Conservation (phyloP, 129 eudicot species). For the Flaveria linearis region DNA sequence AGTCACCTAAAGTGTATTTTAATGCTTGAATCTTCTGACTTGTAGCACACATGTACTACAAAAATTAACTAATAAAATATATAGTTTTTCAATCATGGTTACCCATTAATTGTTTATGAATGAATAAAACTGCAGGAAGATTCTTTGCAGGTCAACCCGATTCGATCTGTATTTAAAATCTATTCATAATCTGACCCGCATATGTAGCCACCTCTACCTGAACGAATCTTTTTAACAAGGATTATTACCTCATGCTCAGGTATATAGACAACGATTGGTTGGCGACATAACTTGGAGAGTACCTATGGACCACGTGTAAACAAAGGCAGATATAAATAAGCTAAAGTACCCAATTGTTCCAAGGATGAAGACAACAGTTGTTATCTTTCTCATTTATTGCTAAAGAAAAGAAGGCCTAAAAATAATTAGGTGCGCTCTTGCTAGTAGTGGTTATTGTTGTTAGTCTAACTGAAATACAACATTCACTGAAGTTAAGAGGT, state of each 20-base stretch:
- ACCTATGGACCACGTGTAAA: conserved; percentile 46
- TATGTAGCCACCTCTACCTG: not conserved
- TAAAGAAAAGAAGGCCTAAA: conserved; percentile 4
- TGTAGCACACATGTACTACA: not conserved
- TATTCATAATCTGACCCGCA: not conserved
- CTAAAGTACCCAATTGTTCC: conserved; percentile 13
- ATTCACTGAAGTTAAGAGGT: not conserved
- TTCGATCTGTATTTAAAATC: not conserved
- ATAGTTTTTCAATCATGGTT: not conserved
- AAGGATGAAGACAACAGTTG: conserved; percentile 8
- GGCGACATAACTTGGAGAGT: conserved; percentile 84
- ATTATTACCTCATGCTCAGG: conserved; percentile 79
- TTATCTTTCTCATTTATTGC: conserved; percentile 10
- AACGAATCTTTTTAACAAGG: conserved; percentile 6
- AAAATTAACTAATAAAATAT: not conserved
- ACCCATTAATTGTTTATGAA: not conserved
- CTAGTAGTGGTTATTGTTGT: not conserved
- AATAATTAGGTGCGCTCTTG: not conserved
- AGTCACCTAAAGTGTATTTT: not conserved
- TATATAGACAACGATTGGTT: conserved; percentile 83
- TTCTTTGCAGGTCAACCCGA: not conserved
- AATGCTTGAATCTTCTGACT: not conserved
- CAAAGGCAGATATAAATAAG: not conserved
- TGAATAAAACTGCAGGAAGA: not conserved
- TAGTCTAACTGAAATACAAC: too few species aligned